Evolutionary conservation across 352 stramenopile genomes (phyloP).

Genomic region (Globisporangium polare): DNA sequence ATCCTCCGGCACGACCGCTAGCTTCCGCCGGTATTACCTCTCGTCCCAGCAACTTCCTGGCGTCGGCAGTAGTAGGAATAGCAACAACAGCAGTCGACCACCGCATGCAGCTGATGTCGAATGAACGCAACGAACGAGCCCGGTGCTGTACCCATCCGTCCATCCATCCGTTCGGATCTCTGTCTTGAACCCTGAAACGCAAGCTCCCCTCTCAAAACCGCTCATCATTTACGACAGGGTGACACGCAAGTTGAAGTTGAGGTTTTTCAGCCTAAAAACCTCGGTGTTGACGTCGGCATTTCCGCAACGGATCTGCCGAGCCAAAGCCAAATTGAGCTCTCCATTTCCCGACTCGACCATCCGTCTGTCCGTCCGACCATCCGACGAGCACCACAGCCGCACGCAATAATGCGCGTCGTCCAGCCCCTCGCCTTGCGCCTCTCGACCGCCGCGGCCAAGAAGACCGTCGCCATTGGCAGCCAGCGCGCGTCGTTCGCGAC

Average conservation of each 20-base stretch:
- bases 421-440: slow-evolving; percentile 6
- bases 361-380: neutral
- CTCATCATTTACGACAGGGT: slow-evolving; percentile 11
- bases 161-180: neutral
- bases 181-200: slow-evolving; percentile 3
- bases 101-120: neutral
- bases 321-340: neutral
- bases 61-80: slow-evolving; percentile 16
- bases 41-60: slow-evolving; percentile 16
- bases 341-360: slow-evolving; percentile 5
- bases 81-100: neutral
- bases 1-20: slow-evolving; percentile 16
- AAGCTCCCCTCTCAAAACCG: slow-evolving; percentile 4
- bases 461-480: neutral
- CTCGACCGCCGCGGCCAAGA: neutral
- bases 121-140: neutral
- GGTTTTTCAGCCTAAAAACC: slow-evolving; percentile 22
- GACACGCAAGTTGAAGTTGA: slow-evolving; percentile 30
- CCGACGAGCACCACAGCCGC: neutral
- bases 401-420: slow-evolving; percentile 14
- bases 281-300: slow-evolving; percentile 4
- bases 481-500: slow-evolving; percentile 16
- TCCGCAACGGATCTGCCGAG: neutral
- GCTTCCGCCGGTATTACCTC: slow-evolving; percentile 41
- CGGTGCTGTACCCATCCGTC: neutral